Percentiles rank a stretch among this genome's conserved stretches.
phyloP scores from a whole-genome alignment of 192 early-diverging fungal species.

The Backusella morwellensis region DNA sequence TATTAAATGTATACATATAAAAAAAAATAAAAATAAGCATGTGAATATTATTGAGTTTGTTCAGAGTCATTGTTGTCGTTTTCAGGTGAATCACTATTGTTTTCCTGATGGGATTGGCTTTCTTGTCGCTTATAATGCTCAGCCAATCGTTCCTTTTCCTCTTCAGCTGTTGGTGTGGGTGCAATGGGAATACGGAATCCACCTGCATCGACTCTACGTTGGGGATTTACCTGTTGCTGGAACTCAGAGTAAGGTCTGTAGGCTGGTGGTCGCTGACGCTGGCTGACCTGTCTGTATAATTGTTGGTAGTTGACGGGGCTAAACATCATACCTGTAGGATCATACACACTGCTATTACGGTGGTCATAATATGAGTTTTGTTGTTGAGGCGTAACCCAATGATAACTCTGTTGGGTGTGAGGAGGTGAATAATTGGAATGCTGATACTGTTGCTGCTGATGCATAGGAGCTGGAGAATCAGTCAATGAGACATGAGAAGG shows the following conservation, averaged over 20 bases:
- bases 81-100: background rate
- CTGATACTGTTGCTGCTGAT: background rate
- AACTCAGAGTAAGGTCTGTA: slow-evolving; percentile 35
- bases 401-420: background rate
- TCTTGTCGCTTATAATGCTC: slow-evolving; percentile 24
- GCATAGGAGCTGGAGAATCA: slow-evolving; percentile 13
- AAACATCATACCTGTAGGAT: background rate
- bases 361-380: background rate
- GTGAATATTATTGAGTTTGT: background rate
- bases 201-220: slow-evolving; percentile 21
- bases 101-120: background rate
- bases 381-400: background rate
- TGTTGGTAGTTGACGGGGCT: slow-evolving; percentile 27
- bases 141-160: slow-evolving; percentile 28
- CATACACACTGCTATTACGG: background rate
- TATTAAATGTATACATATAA: background rate
- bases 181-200: slow-evolving; percentile 28
- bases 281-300: slow-evolving; percentile 29
- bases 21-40: background rate
- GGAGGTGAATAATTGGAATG: slow-evolving; percentile 3
- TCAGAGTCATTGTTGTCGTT: background rate
- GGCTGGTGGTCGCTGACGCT: slow-evolving; percentile 7
- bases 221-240: slow-evolving; percentile 32
- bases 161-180: slow-evolving; percentile 15
- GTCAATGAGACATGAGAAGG: background rate